Conservation (phyloP, 176 grass and related monocot species). For the Paspalum notatum region DNA sequence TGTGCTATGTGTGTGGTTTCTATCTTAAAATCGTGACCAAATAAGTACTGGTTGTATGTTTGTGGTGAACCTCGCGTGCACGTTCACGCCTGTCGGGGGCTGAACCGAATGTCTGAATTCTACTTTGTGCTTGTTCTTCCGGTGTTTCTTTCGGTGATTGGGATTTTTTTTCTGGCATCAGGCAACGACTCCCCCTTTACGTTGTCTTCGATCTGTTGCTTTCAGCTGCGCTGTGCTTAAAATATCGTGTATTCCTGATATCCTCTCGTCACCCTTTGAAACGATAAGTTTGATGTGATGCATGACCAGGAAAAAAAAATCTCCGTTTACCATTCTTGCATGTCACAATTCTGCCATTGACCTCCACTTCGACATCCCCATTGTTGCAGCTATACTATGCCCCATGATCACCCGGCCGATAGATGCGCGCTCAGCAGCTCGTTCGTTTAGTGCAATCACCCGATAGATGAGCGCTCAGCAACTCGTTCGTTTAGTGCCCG, state of each 20-base stretch:
- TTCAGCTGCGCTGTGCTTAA: neutral
- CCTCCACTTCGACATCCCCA: neutral
- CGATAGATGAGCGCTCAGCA: neutral
- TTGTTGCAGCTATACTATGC: no score
- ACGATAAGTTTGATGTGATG: neutral
- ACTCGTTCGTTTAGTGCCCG: neutral
- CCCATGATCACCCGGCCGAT: no score
- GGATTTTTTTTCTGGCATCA: neutral
- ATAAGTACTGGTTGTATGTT: constrained; percentile 7
- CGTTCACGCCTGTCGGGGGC: neutral
- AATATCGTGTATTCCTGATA: neutral
- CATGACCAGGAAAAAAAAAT: neutral
- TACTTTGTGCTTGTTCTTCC: neutral
- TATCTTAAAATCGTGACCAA: constrained; percentile 10
- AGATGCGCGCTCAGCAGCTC: neutral
- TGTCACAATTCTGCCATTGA: neutral
- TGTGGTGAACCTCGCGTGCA: neutral
- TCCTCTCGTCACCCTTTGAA: neutral
- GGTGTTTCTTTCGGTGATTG: neutral
- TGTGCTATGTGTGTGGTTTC: constrained; percentile 14
- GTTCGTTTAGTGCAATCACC: neutral
- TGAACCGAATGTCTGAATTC: neutral
- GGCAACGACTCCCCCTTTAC: neutral
- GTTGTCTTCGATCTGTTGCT: neutral
- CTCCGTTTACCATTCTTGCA: neutral